Evolutionary conservation across 78 protist genomes (phyloP).

Genomic region (Dictyostelium capitatum): DNA sequence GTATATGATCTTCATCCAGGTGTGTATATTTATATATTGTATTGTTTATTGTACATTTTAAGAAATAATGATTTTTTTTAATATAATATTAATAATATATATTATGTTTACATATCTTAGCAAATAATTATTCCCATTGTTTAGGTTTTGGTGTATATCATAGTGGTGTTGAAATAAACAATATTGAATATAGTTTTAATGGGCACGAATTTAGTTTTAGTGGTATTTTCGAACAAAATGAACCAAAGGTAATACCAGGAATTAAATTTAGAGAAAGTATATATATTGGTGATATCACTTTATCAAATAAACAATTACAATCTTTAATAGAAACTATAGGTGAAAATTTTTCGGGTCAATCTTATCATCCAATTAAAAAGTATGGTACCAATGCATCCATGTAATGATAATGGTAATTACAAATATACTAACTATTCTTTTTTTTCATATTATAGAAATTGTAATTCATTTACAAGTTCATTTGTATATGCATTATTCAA

Average conservation of each 20-base stretch:
- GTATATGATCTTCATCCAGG: slow-evolving; percentile 68
- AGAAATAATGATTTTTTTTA: neutral
- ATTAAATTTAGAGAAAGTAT: slow-evolving; percentile 35
- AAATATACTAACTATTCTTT: neutral
- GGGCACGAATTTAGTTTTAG: slow-evolving; percentile 57
- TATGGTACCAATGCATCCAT: neutral
- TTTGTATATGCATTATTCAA: slow-evolving; percentile 47
- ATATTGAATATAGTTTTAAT: slow-evolving; percentile 46
- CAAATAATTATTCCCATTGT: slow-evolving; percentile 24
- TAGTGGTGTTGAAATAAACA: slow-evolving; percentile 56
- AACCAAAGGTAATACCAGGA: slow-evolving; percentile 27
- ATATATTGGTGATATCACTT: slow-evolving; percentile 43
- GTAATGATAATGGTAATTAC: too few species aligned
- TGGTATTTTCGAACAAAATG: slow-evolving; percentile 53
- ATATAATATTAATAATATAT: neutral
- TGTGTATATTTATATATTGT: neutral
- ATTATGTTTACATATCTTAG: neutral
- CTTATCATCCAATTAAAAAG: slow-evolving; percentile 61
- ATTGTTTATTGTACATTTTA: too few species aligned
- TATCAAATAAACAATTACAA: slow-evolving; percentile 18
- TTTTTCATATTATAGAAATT: slow-evolving; percentile 14
- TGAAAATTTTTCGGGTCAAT: slow-evolving; percentile 46
- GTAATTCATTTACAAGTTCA: slow-evolving; percentile 51
- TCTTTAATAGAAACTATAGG: slow-evolving; percentile 18
- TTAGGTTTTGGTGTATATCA: slow-evolving; percentile 66